Base-by-base conservation (phyloP, 202 grass and related monocot species). In the Tripidium arundinaceum region DNA sequence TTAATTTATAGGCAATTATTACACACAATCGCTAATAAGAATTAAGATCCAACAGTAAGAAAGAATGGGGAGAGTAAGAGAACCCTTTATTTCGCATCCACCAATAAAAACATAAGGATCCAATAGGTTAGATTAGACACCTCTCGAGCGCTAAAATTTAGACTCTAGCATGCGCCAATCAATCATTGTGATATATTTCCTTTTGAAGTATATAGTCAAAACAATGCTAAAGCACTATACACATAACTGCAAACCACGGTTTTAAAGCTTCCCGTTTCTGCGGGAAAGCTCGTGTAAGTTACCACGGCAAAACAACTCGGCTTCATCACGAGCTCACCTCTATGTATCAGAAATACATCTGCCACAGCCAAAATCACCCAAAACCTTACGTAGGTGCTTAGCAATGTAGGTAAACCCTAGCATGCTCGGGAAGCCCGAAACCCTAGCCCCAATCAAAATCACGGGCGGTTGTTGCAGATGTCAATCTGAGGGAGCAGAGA, bases 341-440 rank as follows among this genome's bases (percentile, higher is more conserved):
- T 52, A n/a, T 19, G 3, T 37, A 26, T 11, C 40, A 54, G 50
- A 2, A 50, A 83, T 21, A 66, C 4, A 19, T n/a, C 14, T 21
- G 3, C 19, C 34, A 24, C 7, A 50, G 67, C 66, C 67, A 76
- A 74, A 83, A 83, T 45, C 13, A 25, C 66, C 16, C 18, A 60
- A 37, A 81, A 39, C 0, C 18, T 50, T 43, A 37, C 28, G 21
- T 55, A 66, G 16, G 42, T 4, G 41, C 27, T 36, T 7, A 18
- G 8, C 26, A 70, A 64, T 70, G 68, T 69, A 65, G 50, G 54
- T 72, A 87, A 84, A 89, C 90, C 81, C 79, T 85, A 83, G 57
- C 60, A 70, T 12, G 39, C 72, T 9, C 28, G 1, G 65, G 42
- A 33, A 40, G n/a, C 39, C 40, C 72, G 81, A 89, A 89, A 91